Conservation (phyloP, 805 yeast species). For the Ogataea polymorpha region DNA sequence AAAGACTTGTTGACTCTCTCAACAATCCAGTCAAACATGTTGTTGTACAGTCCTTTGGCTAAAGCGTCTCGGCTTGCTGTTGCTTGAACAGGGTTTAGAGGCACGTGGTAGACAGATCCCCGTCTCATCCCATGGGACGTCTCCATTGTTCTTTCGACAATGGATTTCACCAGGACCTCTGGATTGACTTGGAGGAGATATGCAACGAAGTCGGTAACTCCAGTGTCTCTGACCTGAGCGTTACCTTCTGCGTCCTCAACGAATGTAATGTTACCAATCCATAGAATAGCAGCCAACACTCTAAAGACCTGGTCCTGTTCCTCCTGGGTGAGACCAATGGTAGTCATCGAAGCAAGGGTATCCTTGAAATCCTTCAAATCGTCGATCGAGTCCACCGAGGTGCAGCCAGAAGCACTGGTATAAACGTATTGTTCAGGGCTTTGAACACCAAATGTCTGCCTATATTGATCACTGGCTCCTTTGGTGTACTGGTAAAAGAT, state of each 20-base stretch:
- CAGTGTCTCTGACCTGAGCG: slow-evolving; percentile 74
- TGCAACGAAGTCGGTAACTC: slow-evolving; percentile 94
- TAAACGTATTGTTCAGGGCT: slow-evolving; percentile 90
- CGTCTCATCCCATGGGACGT: slow-evolving; percentile 86
- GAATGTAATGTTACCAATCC: slow-evolving; percentile 93
- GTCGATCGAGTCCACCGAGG: slow-evolving; percentile 81
- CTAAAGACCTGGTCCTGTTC: slow-evolving; percentile 93
- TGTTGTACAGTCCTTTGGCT: slow-evolving; percentile 90
- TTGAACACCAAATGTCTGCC: slow-evolving; percentile 85
- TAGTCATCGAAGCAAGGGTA: slow-evolving; percentile 80
- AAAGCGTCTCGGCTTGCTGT: slow-evolving; percentile 92
- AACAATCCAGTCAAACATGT: slow-evolving; percentile 95
- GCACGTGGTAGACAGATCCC: slow-evolving; percentile 93
- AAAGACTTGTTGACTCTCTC: slow-evolving; percentile 82
- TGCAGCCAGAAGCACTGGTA: slow-evolving; percentile 84
- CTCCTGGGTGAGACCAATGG: slow-evolving; percentile 74
- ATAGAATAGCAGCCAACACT: slow-evolving; percentile 76
- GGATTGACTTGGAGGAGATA: slow-evolving; percentile 81
- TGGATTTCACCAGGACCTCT: slow-evolving; percentile 57
- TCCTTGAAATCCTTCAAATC: slow-evolving; percentile 77
- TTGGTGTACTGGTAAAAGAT: slow-evolving; percentile 95
- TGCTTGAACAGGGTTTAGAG: slow-evolving; percentile 88
- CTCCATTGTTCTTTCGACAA: slow-evolving; percentile 81
- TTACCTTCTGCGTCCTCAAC: slow-evolving; percentile 84
- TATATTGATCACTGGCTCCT: slow-evolving; percentile 79